Evolutionary conservation across 2,329 filamentous ascomycete species (phyloP).

Genomic region (Raffaelea deltoideospora): DNA sequence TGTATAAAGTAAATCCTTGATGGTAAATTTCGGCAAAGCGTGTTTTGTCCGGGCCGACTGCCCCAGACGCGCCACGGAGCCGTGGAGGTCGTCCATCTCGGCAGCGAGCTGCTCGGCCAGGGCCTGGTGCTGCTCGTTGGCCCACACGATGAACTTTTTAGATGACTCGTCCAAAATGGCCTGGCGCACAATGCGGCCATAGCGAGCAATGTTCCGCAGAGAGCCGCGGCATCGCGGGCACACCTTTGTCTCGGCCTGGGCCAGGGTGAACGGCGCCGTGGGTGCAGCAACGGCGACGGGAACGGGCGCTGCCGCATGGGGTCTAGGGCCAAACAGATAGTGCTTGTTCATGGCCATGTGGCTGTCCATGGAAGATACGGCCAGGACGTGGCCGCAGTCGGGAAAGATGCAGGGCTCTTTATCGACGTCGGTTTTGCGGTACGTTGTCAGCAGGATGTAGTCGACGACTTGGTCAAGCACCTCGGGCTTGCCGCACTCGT

Average conservation of each 20-base stretch:
- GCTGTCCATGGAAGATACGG: slow-evolving; percentile 43
- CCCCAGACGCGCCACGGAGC: too few relatives aligned
- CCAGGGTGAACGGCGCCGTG: background rate
- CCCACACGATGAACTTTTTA: slow-evolving; percentile 41
- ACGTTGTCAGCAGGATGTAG: slow-evolving; percentile 36
- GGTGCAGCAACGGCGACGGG: slow-evolving; percentile 5
- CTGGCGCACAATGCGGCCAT: slow-evolving; percentile 44
- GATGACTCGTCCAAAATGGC: slow-evolving; percentile 47
- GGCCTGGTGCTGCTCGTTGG: slow-evolving; percentile 24
- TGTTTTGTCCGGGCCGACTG: too few relatives aligned
- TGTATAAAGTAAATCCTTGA: background rate
- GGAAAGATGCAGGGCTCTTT: slow-evolving; percentile 47
- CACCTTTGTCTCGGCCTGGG: background rate
- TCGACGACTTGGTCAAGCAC: slow-evolving; percentile 30
- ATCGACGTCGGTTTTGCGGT: slow-evolving; percentile 41
- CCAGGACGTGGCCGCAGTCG: slow-evolving; percentile 48
- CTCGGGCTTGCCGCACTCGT: slow-evolving; percentile 31
- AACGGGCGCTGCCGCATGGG: slow-evolving; percentile 15
- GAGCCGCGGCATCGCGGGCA: slow-evolving; percentile 42
- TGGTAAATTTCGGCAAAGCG: too few relatives aligned
- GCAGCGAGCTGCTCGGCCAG: slow-evolving; percentile 13
- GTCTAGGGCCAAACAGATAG: slow-evolving; percentile 13
- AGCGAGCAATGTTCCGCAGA: slow-evolving; percentile 35
- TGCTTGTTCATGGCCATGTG: slow-evolving; percentile 36
- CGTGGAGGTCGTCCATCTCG: too few relatives aligned